phyloP scores from a whole-genome alignment of 768 basidiomycete species.

The Agrocybe praecox region DNA sequence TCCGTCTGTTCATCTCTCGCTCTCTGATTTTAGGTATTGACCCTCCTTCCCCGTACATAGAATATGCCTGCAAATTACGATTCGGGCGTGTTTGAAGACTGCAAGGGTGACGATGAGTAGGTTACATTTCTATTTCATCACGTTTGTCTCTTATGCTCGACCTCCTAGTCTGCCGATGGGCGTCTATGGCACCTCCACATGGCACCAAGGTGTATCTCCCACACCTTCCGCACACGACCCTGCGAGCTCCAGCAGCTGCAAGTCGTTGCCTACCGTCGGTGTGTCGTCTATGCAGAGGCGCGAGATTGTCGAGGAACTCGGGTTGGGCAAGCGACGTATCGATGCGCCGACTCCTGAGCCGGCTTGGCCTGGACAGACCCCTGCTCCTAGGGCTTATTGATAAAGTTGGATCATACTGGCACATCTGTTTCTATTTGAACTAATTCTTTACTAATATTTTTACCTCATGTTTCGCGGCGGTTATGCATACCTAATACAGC shows the following conservation, averaged over 20 bases:
- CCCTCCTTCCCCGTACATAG: constrained; percentile 35
- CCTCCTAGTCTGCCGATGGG: constrained; percentile 57
- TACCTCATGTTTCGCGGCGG: no score
- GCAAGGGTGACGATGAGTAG: constrained; percentile 59
- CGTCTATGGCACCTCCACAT: constrained; percentile 73
- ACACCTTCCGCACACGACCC: constrained; percentile 63
- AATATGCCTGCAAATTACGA: constrained; percentile 76
- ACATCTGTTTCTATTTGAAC: no score
- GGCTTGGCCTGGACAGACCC: not conserved
- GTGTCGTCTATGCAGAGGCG: constrained; percentile 22
- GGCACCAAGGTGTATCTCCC: constrained; percentile 59
- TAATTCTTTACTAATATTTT: no score
- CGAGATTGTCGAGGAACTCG: constrained; percentile 8
- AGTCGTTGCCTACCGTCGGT: constrained; percentile 34
- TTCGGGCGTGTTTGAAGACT: constrained; percentile 64
- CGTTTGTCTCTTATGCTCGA: not conserved
- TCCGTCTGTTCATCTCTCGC: constrained; percentile 22
- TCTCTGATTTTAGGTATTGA: not conserved
- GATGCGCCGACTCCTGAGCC: not conserved
- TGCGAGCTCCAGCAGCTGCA: constrained; percentile 69
- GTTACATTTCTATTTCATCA: constrained; percentile 9
- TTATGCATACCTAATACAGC: no score
- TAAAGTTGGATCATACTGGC: no score
- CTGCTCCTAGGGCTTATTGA: not conserved
- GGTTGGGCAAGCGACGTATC: constrained; percentile 12